Evolutionary conservation across 2,329 filamentous ascomycete species (phyloP).

Genomic region (Colletotrichum endophyticum): DNA sequence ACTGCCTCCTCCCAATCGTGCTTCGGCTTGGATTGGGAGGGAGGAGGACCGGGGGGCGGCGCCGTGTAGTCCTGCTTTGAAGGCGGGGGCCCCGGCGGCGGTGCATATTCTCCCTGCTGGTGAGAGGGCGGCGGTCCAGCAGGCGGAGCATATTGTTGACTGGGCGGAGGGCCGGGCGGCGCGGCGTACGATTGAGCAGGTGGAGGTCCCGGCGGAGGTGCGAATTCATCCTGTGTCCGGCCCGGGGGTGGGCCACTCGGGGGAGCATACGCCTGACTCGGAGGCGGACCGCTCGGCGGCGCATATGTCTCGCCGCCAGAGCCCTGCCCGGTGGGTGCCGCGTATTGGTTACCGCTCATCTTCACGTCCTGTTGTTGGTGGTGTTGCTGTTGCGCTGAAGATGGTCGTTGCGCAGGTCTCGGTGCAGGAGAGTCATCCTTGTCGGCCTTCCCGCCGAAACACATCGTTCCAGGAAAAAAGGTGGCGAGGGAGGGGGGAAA

Average conservation of each 20-base stretch:
- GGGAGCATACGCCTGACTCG: not conserved
- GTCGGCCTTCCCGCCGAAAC: constrained; percentile 52
- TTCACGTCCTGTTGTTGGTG: constrained; percentile 21
- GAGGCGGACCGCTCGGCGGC: not conserved
- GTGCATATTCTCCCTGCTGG: constrained; percentile 25
- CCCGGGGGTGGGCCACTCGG: constrained; percentile 6
- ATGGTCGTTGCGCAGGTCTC: constrained; percentile 36
- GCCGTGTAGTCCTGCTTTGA: constrained; percentile 29
- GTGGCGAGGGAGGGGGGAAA: not conserved
- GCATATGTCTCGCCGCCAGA: not conserved
- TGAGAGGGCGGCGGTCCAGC: constrained; percentile 35
- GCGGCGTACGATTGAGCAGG: constrained; percentile 25
- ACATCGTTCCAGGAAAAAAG: constrained; percentile 40
- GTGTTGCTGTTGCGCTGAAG: constrained; percentile 1
- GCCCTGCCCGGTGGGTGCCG: constrained; percentile 25
- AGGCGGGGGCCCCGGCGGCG: constrained; percentile 35
- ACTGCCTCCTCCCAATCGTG: constrained; percentile 76
- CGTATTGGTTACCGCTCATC: constrained; percentile 29
- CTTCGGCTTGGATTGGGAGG: constrained; percentile 31
- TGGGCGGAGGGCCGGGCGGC: constrained; percentile 31
- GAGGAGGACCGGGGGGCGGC: constrained; percentile 41
- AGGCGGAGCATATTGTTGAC: constrained; percentile 35
- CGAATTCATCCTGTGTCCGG: constrained; percentile 16
- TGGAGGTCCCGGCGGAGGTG: constrained; percentile 30
- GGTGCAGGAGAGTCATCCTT: constrained; percentile 42